Conservation (phyloP, 1,284 basidiomycete genomes). For the Hemileia vastatrix region DNA sequence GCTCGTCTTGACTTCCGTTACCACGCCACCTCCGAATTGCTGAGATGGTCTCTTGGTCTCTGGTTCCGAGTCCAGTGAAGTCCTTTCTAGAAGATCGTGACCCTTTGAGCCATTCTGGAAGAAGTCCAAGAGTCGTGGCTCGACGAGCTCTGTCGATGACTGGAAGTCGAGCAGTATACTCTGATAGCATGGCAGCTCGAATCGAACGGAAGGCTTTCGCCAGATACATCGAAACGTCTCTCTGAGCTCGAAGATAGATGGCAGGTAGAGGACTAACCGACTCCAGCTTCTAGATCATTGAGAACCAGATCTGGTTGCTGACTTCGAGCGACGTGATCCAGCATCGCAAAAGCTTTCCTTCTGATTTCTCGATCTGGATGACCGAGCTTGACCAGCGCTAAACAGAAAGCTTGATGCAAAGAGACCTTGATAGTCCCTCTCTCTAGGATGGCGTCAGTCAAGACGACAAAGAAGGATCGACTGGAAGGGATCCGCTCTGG, state of each 20-base stretch:
- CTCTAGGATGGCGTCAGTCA: slow-evolving; percentile 63
- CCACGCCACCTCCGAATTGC: neutral
- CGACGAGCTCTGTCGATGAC: slow-evolving; percentile 47
- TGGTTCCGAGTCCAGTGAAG: neutral
- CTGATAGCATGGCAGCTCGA: slow-evolving; percentile 59
- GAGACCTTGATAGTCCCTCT: slow-evolving; percentile 55
- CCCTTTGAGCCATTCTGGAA: slow-evolving; percentile 35
- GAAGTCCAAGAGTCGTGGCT: slow-evolving; percentile 32
- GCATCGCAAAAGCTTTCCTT: slow-evolving; percentile 64
- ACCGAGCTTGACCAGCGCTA: slow-evolving; percentile 74
- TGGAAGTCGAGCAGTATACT: slow-evolving; percentile 64
- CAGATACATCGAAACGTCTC: slow-evolving; percentile 63
- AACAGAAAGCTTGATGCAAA: slow-evolving; percentile 66
- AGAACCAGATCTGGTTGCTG: slow-evolving; percentile 55
- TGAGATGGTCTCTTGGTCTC: neutral
- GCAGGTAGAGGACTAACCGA: slow-evolving; percentile 63
- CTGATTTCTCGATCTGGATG: slow-evolving; percentile 62
- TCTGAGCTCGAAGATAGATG: slow-evolving; percentile 71
- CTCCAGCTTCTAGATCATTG: slow-evolving; percentile 63
- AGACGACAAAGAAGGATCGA: slow-evolving; percentile 63
- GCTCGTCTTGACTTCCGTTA: neutral
- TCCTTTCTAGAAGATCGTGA: slow-evolving; percentile 28
- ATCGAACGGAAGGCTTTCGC: slow-evolving; percentile 69
- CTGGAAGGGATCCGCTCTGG: slow-evolving; percentile 46
- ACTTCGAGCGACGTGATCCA: slow-evolving; percentile 55